Evolutionary conservation across 345 rosid species (phyloP).

Genomic region (Salix purpurea): DNA sequence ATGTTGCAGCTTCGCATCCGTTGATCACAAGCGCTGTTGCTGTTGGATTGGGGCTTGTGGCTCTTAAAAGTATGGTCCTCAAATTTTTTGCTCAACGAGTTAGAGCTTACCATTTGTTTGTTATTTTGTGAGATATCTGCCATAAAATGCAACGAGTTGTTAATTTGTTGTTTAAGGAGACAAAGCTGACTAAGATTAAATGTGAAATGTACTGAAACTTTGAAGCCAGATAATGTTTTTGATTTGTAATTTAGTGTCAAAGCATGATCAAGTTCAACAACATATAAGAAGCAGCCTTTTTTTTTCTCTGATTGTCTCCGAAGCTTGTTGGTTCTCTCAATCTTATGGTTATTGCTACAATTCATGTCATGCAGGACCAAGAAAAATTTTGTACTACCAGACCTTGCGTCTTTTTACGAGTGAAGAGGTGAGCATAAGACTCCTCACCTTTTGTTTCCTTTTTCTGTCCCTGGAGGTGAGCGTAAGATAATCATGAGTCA

Average conservation of each 20-base stretch:
- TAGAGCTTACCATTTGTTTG: not conserved
- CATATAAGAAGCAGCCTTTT: not conserved
- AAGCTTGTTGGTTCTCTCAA: not conserved
- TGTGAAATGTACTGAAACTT: not conserved
- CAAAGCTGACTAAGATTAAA: not conserved
- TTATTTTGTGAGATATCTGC: not conserved
- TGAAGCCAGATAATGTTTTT: not conserved
- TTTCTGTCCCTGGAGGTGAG: not conserved
- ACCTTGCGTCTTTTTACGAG: conserved; percentile 53
- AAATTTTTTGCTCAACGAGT: not conserved
- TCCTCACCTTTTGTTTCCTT: not conserved
- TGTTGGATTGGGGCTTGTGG: not conserved
- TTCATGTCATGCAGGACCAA: conserved; percentile 53
- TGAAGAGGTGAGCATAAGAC: conserved; percentile 59
- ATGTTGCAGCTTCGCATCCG: conserved; percentile 63
- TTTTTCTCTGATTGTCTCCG: not conserved
- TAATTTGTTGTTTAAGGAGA: not conserved
- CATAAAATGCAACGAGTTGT: not conserved
- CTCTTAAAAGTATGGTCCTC: not conserved
- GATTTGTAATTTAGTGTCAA: not conserved
- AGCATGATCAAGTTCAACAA: not conserved
- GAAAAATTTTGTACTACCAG: conserved; percentile 68
- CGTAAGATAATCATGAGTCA: not conserved
- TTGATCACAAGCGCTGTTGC: not conserved
- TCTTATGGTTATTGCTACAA: not conserved